Conservation (phyloP, 495 filamentous ascomycete genomes). For the Platismatia glauca region DNA sequence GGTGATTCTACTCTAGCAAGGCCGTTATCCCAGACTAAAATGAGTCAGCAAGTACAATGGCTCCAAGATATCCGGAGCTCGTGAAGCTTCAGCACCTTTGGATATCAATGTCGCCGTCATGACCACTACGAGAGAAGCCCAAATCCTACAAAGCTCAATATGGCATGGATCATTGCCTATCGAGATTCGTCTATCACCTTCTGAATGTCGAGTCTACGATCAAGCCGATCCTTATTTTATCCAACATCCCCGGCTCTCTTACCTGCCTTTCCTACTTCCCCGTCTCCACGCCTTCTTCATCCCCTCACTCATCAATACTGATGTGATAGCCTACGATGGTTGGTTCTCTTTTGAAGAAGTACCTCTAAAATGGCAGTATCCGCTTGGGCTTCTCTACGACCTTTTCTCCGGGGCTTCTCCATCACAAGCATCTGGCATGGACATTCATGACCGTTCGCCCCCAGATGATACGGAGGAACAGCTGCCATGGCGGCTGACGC, state of each 20-base stretch:
- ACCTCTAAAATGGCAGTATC: slow-evolving; percentile 81
- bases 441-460: slow-evolving; percentile 16
- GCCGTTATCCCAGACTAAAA: not conserved
- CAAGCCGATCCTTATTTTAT: slow-evolving; percentile 48
- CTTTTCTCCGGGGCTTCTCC: slow-evolving; percentile 63
- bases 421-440: slow-evolving; percentile 26
- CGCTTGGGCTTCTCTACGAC: slow-evolving; percentile 81
- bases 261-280: slow-evolving; percentile 68
- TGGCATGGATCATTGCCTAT: slow-evolving; percentile 46
- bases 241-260: slow-evolving; percentile 47
- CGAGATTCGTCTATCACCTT: slow-evolving; percentile 42
- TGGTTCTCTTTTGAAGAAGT: slow-evolving; percentile 70
- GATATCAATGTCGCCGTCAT: slow-evolving; percentile 2
- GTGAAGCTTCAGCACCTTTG: not conserved
- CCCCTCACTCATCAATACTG: slow-evolving; percentile 58
- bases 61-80: not conserved
- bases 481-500: slow-evolving; percentile 69
- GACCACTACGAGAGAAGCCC: slow-evolving; percentile 11
- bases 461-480: slow-evolving; percentile 8
- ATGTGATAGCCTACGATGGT: slow-evolving; percentile 47
- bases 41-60: slow-evolving; percentile 7
- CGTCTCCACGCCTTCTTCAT: slow-evolving; percentile 70
- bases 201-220: slow-evolving; percentile 46
- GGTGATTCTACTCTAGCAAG: not conserved
- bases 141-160: slow-evolving; percentile 35